Percentiles rank a stretch among this genome's conserved stretches.
These are phyloP conservation scores for Neophaeococcomyces aloes DNA, from an alignment of 2,329 filamentous ascomycete genomes.

Conservation along the genomic window DNA sequence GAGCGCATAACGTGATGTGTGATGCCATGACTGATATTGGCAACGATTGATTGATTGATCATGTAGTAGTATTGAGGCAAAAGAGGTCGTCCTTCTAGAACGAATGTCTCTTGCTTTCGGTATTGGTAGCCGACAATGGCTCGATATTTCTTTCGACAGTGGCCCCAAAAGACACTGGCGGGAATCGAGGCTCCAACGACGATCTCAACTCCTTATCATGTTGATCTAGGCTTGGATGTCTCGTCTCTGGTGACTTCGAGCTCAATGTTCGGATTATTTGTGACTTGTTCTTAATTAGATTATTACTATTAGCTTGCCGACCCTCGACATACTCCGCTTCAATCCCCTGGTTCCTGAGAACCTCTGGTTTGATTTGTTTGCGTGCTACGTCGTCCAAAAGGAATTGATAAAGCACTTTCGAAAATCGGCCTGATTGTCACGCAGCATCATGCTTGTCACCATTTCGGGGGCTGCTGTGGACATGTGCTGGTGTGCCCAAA, in stretches of 20 bases:
- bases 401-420: constrained; percentile 19
- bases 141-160: not conserved
- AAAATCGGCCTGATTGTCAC: constrained; percentile 10
- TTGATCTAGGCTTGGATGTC: constrained; percentile 5
- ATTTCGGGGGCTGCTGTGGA: constrained; percentile 5
- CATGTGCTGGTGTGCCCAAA: constrained; percentile 13
- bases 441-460: not conserved
- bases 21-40: too few relatives aligned
- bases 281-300: constrained; percentile 11
- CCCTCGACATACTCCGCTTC: constrained; percentile 12
- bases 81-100: too few relatives aligned
- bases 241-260: constrained; percentile 11
- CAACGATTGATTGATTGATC: too few relatives aligned
- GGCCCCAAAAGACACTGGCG: not conserved
- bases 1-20: too few relatives aligned
- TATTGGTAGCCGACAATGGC: constrained; percentile 3
- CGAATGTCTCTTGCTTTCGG: constrained; percentile 13
- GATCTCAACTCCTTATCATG: constrained; percentile 10
- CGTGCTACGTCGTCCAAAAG: constrained; percentile 21
- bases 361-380: constrained; percentile 13
- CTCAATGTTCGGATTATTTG: constrained; percentile 14
- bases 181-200: constrained; percentile 1
- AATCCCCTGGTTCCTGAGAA: constrained; percentile 5
- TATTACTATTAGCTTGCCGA: constrained; percentile 9
- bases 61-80: too few relatives aligned